Conservation (phyloP, 768 basidiomycete genomes). For the Psilocybe sp. region DNA sequence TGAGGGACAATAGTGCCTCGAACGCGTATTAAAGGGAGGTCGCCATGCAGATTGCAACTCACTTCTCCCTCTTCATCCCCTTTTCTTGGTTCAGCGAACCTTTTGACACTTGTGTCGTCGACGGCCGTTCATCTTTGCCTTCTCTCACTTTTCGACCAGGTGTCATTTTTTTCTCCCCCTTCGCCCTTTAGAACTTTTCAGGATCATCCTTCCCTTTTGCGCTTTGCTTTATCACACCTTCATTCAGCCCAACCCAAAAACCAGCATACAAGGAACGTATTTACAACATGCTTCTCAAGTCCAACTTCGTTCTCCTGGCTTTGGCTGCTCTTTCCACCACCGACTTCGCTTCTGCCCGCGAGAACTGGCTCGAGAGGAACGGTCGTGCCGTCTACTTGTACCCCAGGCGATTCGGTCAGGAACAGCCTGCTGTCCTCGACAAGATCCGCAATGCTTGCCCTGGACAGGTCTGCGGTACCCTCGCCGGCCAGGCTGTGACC, state of each 20-base stretch:
- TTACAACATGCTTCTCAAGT: conserved; percentile 28
- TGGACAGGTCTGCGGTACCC: conserved; percentile 43
- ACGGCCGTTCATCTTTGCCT: conserved; percentile 35
- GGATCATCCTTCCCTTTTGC: conserved; percentile 10
- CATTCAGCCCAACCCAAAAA: conserved; percentile 2
- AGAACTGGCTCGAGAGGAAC: conserved; percentile 47
- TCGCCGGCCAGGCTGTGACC: conserved; percentile 48
- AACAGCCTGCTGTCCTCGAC: conserved; percentile 44
- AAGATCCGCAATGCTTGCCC: conserved; percentile 46
- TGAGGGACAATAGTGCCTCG: neutral
- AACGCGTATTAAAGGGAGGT: conserved; percentile 11
- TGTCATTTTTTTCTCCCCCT: conserved; percentile 27
- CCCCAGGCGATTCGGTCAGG: conserved; percentile 53
- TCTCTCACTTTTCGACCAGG: conserved; percentile 42
- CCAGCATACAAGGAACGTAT: neutral
- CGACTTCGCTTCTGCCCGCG: conserved; percentile 35
- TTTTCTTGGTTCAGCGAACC: conserved; percentile 28
- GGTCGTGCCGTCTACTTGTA: conserved; percentile 41
- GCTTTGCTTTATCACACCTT: conserved; percentile 8
- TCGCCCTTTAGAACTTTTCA: conserved; percentile 9
- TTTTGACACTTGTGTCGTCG: conserved; percentile 37
- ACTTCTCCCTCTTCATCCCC: conserved; percentile 11
- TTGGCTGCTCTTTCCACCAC: conserved; percentile 24
- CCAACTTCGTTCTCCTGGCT: conserved; percentile 21
- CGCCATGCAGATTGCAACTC: neutral